Base-by-base conservation (phyloP, 495 filamentous ascomycete genomes). In the Aspergillus hancockii region DNA sequence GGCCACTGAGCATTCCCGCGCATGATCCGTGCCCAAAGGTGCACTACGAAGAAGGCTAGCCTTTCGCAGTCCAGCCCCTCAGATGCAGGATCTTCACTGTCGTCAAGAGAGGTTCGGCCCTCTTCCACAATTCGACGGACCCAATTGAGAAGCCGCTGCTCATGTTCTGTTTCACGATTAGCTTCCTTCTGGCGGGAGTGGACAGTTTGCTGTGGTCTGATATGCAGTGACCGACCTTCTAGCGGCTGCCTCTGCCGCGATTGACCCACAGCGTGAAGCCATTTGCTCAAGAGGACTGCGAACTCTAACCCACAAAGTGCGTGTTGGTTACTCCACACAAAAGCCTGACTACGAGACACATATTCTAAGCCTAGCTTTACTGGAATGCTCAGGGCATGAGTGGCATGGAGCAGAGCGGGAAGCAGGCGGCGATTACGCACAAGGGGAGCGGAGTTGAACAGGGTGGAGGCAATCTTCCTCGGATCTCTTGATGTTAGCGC, bases 311-410 rank as follows among this genome's bases (percentile, higher is more conserved):
- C 67, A 46, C 67, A 73, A 12, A 79, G 63, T 0, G 73, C 68
- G 46, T 79, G 74, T 22, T 72, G 68, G 10, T 74, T 69, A 31
- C 69, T 71, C 76, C 75, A 79, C 3, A 72, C 64, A 18, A 75
- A 66, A 0, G 68, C 69, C 34, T 75, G 67, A 7, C 69, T 73
- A 12, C 55, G 64, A 7, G 72, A 68, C 22, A 76, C 66, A 18
- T 69, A 73, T 13, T 64, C 53, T 6, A 79, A 58, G 14, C 76
- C 76, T 0, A 78, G 64, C 21, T 69, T 67, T 4, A 78, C 73
- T 0, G 72, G 75, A 12, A 78, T 70, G 31, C 70, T 74, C 16
- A 79, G 63, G 18, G 75, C 72, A 46, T 79, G 76, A 1, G 68
- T 71, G 18, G 68, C 67, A 46, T 79, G 72, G 0, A 76, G 50